These are phyloP conservation scores for Camellia sinensis DNA, from an alignment of 148 eudicot genomes.

Conservation along the genomic window DNA sequence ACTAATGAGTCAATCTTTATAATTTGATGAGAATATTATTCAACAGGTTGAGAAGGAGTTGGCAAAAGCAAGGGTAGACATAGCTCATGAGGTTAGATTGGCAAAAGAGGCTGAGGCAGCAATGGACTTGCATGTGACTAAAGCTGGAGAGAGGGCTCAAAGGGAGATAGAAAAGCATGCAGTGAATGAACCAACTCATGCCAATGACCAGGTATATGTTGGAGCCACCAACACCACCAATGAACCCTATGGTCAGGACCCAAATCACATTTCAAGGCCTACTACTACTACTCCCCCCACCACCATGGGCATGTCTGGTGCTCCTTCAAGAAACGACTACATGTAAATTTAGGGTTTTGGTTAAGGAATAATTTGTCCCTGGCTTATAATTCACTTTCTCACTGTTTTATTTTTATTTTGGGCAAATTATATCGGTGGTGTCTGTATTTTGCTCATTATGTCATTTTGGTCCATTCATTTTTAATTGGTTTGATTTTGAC, in stretches of 20 bases:
- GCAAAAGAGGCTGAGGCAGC: constrained; percentile 66
- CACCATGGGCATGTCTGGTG: neutral
- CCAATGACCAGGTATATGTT: neutral
- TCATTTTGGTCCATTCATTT: too few relatives aligned
- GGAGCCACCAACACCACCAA: neutral
- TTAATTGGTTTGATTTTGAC: too few relatives aligned
- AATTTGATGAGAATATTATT: neutral
- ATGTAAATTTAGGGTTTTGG: too few relatives aligned
- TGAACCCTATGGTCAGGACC: neutral
- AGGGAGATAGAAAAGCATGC: constrained; percentile 31
- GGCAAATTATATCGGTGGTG: too few relatives aligned
- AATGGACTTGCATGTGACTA: constrained; percentile 57
- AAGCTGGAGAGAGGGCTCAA: constrained; percentile 40
- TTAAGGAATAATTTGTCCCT: too few relatives aligned
- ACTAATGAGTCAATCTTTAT: neutral
- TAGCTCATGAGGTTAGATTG: constrained; percentile 60
- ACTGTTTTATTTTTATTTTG: too few relatives aligned
- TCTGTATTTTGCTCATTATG: too few relatives aligned
- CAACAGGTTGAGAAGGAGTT: constrained; percentile 55
- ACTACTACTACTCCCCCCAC: neutral
- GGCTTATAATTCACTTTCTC: too few relatives aligned
- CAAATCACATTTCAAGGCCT: neutral
- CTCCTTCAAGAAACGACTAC: neutral
- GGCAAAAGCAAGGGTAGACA: constrained; percentile 41
- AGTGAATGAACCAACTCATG: constrained; percentile 10